Evolutionary conservation across 148 eudicot genomes (phyloP), one percentile per base, ranked within the genome.

Genomic region (Euryodendron excelsum): DNA sequence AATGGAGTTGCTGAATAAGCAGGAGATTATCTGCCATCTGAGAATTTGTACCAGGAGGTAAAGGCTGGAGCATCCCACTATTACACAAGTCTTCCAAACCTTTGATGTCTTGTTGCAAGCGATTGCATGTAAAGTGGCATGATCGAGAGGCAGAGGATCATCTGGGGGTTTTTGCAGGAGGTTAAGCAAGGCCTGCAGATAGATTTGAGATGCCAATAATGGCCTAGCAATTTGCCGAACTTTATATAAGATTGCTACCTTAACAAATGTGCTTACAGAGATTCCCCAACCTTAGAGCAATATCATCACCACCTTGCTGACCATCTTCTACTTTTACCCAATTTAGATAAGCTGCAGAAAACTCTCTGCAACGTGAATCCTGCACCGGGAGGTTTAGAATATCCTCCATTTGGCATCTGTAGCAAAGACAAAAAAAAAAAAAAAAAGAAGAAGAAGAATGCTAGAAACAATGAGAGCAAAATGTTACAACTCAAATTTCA

Each of bases 381-480:
- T 82, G 85, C 63, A 82, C 81, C 5, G 85, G 85, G 44, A 82
- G 79, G 81, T 72, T 82, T 14, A 82, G 58, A 58, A 82, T 82
- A 36, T 82, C 85, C 74, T 82, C 85, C 85, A 78, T 82, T 82
- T 8, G 85, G 79, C 81, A 82, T 73, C 85, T 82, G 73, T 31
- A 36, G 39, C 27, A 60, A 65, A 39, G 52, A 37, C 59, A 70
- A 41, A 53, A 65, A 28, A n/a, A 52, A 15, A 73, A 11, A n/a
- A n/a, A n/a, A n/a, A n/a, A n/a, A n/a, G n/a, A n/a, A n/a, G n/a
- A n/a, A 53, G 15, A 34, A 1, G 11, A 53, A 41, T 68, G 62
- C 36, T 33, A 34, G 21, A 34, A 52, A 36, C 31, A 23, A 52
- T 52, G 9, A 77, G 36, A 68, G 33, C 36, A 0, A 67, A 45